A percentile compares a stretch with the other conserved stretches of the same genome.
These are phyloP conservation scores for Phialophora verrucosa DNA, from an alignment of 2,329 filamentous ascomycete species.

Conservation along the genomic window DNA sequence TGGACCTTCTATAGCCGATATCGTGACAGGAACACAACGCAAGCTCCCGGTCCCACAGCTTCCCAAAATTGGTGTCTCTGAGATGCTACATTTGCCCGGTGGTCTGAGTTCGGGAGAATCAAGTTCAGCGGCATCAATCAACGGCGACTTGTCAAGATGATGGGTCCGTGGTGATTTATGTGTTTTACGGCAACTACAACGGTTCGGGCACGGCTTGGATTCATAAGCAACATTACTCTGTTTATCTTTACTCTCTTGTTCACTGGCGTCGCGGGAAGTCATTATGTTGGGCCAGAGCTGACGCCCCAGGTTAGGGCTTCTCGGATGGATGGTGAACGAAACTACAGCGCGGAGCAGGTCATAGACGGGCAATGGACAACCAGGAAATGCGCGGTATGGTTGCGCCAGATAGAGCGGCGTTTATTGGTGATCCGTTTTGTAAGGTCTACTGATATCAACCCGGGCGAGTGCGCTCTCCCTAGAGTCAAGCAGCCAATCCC, in stretches of 20 bases:
- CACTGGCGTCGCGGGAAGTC: slow-evolving; percentile 4
- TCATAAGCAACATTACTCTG: slow-evolving; percentile 6
- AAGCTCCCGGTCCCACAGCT: slow-evolving; percentile 90
- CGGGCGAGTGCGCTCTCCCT: slow-evolving; percentile 22
- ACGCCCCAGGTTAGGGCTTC: slow-evolving; percentile 11
- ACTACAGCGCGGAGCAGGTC: slow-evolving; percentile 33
- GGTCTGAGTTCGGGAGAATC: slow-evolving; percentile 77
- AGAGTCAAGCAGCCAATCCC: slow-evolving; percentile 29
- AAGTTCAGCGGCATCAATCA: slow-evolving; percentile 77
- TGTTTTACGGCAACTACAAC: slow-evolving; percentile 9
- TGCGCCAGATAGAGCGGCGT: slow-evolving; percentile 34
- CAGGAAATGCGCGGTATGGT: slow-evolving; percentile 26
- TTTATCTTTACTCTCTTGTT: slow-evolving; percentile 16
- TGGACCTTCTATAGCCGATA: slow-evolving; percentile 85
- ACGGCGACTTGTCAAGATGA: slow-evolving; percentile 59
- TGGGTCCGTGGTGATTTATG: background rate
- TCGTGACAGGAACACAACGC: slow-evolving; percentile 88
- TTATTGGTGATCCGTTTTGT: slow-evolving; percentile 21
- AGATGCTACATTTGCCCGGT: slow-evolving; percentile 72
- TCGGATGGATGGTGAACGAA: slow-evolving; percentile 23
- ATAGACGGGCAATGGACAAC: slow-evolving; percentile 31
- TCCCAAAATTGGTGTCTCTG: slow-evolving; percentile 84
- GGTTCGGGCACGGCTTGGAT: background rate
- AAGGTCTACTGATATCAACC: slow-evolving; percentile 22
- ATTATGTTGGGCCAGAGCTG: slow-evolving; percentile 5